Percentiles rank a stretch among this genome's conserved stretches.
Evolutionary conservation across 2,329 filamentous ascomycete genomes (phyloP).

Genomic region (Alternaria burnsii): DNA sequence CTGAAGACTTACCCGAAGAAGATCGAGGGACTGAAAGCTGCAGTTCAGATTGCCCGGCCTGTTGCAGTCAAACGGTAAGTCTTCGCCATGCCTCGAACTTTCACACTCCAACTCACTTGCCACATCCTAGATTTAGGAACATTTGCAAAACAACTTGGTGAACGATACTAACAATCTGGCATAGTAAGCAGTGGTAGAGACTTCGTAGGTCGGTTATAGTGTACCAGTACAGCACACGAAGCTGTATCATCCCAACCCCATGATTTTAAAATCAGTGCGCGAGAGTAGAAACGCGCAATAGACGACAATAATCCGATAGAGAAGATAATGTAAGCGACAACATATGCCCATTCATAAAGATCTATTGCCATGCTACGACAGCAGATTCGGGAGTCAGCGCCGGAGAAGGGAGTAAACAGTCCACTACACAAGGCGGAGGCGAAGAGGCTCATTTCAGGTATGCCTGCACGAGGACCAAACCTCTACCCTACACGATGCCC

Average conservation of each 20-base stretch:
- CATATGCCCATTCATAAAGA: neutral
- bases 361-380: neutral
- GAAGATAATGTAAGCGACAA: neutral
- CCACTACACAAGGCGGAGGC: neutral
- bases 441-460: neutral
- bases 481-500: neutral
- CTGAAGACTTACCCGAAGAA: neutral
- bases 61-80: neutral
- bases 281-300: constrained; percentile 10
- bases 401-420: neutral
- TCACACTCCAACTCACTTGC: neutral
- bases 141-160: neutral
- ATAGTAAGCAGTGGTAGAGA: neutral
- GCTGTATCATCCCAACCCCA: constrained; percentile 14
- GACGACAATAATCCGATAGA: neutral
- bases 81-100: neutral
- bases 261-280: constrained; percentile 2
- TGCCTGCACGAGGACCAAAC: too few species aligned
- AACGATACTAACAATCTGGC: neutral
- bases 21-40: neutral
- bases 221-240: neutral
- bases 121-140: neutral
- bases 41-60: neutral
- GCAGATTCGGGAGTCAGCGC: neutral
- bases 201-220: neutral